Evolutionary conservation across 257 asterid species (phyloP).

Genomic region (Ophiorrhiza pumila): DNA sequence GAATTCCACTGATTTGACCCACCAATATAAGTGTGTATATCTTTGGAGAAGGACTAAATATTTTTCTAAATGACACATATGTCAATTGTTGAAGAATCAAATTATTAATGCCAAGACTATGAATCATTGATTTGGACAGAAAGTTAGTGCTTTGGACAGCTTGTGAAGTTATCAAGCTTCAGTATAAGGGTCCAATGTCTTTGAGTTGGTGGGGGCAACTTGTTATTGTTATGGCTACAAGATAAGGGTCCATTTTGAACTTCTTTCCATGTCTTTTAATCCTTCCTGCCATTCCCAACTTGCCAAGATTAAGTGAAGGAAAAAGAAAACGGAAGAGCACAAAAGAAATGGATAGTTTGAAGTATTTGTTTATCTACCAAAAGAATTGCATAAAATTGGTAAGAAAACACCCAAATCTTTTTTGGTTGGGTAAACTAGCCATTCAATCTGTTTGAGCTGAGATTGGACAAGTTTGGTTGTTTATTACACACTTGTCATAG

Average conservation of each 20-base stretch:
- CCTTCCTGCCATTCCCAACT: background rate
- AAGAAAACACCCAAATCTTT: background rate
- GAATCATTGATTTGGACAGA: conserved; percentile 25
- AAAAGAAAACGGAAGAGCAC: too few relatives aligned
- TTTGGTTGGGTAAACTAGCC: background rate
- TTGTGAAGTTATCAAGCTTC: too few relatives aligned
- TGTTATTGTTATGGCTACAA: background rate
- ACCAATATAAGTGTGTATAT: background rate
- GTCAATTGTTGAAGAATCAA: conserved; percentile 1
- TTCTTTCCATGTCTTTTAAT: conserved; percentile 14
- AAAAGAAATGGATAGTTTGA: too few relatives aligned
- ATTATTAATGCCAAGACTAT: conserved; percentile 15
- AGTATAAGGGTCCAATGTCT: conserved; percentile 7
- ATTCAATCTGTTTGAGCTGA: too few relatives aligned
- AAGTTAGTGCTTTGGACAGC: conserved; percentile 19
- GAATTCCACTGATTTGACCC: too few relatives aligned
- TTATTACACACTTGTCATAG: too few relatives aligned
- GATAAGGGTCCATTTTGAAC: conserved; percentile 14
- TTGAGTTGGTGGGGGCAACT: conserved; percentile 17
- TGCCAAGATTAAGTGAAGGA: background rate
- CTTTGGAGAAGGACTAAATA: background rate
- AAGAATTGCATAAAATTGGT: background rate
- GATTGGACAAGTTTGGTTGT: too few relatives aligned
- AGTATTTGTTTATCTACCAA: background rate
- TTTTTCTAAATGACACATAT: background rate